Evolutionary conservation across 164 flowering plant species (phyloP), one percentile per base, ranked within the genome.

Genomic region (Umbellularia californica): DNA sequence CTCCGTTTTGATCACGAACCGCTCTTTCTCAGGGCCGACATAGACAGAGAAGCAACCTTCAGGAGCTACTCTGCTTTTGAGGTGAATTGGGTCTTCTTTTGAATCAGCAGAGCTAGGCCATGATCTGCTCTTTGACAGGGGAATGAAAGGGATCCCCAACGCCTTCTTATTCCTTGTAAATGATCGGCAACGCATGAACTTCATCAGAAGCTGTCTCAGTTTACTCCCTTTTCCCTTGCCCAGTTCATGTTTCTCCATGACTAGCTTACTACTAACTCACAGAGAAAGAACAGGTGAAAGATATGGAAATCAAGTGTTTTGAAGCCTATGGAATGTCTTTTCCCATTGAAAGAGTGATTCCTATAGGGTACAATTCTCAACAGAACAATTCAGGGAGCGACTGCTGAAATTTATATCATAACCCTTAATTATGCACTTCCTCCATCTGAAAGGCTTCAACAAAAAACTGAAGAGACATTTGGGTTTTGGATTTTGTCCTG

Each of bases 161-260:
- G 63, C 50, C 69, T 69, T 72, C 24, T 52, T 50, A 58, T 15
- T 9, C 2, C 79, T 75, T 41, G 84, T 81, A 2, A 87, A 11
- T 7, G 91, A 88, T 71, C 82, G 79, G 84, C 93, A 88, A 50
- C 89, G 72, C 67, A 85, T 84, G 89, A 87, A 86, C 55, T 91
- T 84, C 78, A 85, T 87, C 25, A 58, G 22, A 69, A 90, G 80
- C 80, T 89, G 70, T 13, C 78, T 70, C 66, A 77, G 77, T 65
- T 82, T 88, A 75, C 35, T 30, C 35, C 35, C 35, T 30, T 30
- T 30, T 30, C 35, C 35, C 35, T 30, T 30, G 35, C 35, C 35
- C 5, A 30, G 4, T 30, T 30, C 35, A 30, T 30, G 35, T 30
- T 78, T 81, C 0, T 27, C 75, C 70, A 65, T 50, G 33, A 82